Conservation (phyloP, 2,329 filamentous ascomycete genomes). For the Cordyceps cicadae region DNA sequence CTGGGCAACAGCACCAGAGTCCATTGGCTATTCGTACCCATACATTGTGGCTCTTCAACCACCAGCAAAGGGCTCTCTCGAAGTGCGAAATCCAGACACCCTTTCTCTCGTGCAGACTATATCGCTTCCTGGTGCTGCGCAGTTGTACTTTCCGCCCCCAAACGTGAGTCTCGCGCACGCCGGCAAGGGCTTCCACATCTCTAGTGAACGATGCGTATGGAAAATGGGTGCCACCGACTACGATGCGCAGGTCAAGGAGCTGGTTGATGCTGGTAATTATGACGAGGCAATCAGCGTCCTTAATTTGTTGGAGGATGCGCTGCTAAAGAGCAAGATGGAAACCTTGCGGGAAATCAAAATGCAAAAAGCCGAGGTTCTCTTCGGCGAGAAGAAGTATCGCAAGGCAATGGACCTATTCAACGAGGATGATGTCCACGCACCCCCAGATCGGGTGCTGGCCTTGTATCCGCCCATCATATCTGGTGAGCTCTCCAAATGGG, state of each 20-base stretch:
- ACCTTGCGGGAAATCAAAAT: slow-evolving; percentile 82
- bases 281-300: slow-evolving; percentile 91
- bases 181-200: slow-evolving; percentile 89
- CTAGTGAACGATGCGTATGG: slow-evolving; percentile 88
- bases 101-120: slow-evolving; percentile 84
- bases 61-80: slow-evolving; percentile 72
- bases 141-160: slow-evolving; percentile 85
- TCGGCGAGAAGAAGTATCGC: slow-evolving; percentile 72
- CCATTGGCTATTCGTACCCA: slow-evolving; percentile 92
- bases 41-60: slow-evolving; percentile 85
- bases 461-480: slow-evolving; percentile 79
- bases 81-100: slow-evolving; percentile 88
- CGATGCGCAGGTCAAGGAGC: slow-evolving; percentile 75
- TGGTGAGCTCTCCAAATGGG: slow-evolving; percentile 62
- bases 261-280: slow-evolving; percentile 64
- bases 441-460: slow-evolving; percentile 78
- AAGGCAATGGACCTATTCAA: slow-evolving; percentile 84
- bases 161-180: slow-evolving; percentile 92
- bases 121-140: slow-evolving; percentile 68
- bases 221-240: slow-evolving; percentile 92
- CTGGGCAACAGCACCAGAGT: slow-evolving; percentile 81
- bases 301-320: slow-evolving; percentile 82
- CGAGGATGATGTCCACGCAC: slow-evolving; percentile 74
- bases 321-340: slow-evolving; percentile 73
- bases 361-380: slow-evolving; percentile 79